Percentiles rank a stretch among this genome's conserved stretches.
Evolutionary conservation across 2,329 filamentous ascomycete species (phyloP).

Genomic region (Penicillium brevicompactum): DNA sequence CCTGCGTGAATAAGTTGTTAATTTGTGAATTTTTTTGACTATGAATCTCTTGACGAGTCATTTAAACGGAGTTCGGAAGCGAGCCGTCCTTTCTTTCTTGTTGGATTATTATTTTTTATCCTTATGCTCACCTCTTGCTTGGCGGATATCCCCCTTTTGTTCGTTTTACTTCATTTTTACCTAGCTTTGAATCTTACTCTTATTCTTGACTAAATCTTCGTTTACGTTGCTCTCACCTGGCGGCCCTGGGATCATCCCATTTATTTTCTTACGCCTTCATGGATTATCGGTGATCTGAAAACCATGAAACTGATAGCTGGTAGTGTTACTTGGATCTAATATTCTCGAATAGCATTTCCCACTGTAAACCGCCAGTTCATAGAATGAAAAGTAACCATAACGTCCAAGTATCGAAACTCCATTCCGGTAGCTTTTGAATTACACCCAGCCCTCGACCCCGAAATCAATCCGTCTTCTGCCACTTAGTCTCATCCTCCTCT

Average conservation of each 20-base stretch:
- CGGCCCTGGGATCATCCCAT: too few species aligned
- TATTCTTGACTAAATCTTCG: too few species aligned
- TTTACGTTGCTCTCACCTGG: too few species aligned
- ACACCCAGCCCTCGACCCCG: not conserved
- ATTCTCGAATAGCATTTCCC: not conserved
- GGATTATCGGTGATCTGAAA: constrained; percentile 2
- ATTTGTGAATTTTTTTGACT: constrained; percentile 2
- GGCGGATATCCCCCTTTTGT: not conserved
- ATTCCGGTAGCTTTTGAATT: not conserved
- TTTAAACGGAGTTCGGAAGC: constrained; percentile 2
- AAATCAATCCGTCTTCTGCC: constrained; percentile 51
- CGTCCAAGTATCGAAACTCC: constrained; percentile 1
- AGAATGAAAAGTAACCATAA: not conserved
- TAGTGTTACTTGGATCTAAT: constrained; percentile 18
- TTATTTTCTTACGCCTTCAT: too few species aligned
- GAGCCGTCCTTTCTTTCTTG: not conserved
- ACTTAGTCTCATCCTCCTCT: constrained; percentile 53
- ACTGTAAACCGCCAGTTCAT: not conserved
- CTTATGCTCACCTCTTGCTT: constrained; percentile 4
- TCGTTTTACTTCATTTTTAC: not conserved
- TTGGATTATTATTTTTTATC: not conserved
- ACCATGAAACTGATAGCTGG: constrained; percentile 22
- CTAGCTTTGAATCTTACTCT: too few species aligned
- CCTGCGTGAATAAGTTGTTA: constrained; percentile 35
- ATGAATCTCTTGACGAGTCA: constrained; percentile 5